Evolutionary conservation across 495 filamentous ascomycete genomes (phyloP).

Genomic region (Rostrohypoxylon terebratum): DNA sequence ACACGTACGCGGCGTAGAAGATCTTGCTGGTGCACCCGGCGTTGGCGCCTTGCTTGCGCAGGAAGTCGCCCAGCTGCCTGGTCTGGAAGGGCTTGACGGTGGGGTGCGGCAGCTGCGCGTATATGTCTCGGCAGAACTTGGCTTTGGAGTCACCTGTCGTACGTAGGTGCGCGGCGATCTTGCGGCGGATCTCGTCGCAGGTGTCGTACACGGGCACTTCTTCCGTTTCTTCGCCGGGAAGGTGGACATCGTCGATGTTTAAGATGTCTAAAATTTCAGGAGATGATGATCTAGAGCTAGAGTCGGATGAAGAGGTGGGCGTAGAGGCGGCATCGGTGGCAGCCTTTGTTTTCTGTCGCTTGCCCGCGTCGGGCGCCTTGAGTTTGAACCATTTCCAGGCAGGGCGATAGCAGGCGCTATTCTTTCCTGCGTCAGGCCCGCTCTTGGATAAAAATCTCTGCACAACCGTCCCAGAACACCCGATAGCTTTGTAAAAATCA

Average conservation of each 20-base stretch:
- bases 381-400: slow-evolving; percentile 54
- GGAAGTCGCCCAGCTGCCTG: slow-evolving; percentile 62
- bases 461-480: slow-evolving; percentile 49
- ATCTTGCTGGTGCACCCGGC: slow-evolving; percentile 56
- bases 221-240: slow-evolving; percentile 59
- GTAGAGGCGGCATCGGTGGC: not conserved
- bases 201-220: slow-evolving; percentile 63
- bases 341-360: slow-evolving; percentile 46
- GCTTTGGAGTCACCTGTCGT: slow-evolving; percentile 63
- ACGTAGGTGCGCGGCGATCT: slow-evolving; percentile 63
- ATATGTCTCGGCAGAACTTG: slow-evolving; percentile 62
- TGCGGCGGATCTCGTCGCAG: slow-evolving; percentile 67
- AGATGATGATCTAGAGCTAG: too few relatives aligned
- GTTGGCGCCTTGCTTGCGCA: slow-evolving; percentile 60
- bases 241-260: slow-evolving; percentile 49
- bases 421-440: slow-evolving; percentile 52
- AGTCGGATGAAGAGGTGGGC: too few relatives aligned
- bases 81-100: slow-evolving; percentile 47
- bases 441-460: slow-evolving; percentile 53
- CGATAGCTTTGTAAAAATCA: slow-evolving; percentile 58
- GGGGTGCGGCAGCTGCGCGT: slow-evolving; percentile 46
- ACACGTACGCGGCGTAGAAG: slow-evolving; percentile 67
- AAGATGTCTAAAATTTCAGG: slow-evolving; percentile 45
- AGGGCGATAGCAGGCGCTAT: slow-evolving; percentile 33
- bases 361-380: slow-evolving; percentile 49